These are phyloP conservation scores for Barnettozyma pratensis DNA, from an alignment of 805 yeast genomes.

Conservation along the genomic window DNA sequence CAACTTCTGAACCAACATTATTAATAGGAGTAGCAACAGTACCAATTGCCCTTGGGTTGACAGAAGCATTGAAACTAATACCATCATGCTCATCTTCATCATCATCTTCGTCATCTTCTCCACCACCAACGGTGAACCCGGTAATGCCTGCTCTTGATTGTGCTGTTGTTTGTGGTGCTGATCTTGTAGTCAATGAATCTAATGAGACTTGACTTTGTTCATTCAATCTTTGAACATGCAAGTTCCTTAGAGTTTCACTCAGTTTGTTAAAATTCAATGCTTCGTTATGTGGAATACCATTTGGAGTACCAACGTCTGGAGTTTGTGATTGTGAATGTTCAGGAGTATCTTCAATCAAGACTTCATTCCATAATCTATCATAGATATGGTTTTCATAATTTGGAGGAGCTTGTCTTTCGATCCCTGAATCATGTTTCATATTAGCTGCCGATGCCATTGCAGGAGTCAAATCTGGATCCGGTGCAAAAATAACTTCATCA, in stretches of 20 bases:
- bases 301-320: constrained; percentile 25
- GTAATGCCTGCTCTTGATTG: constrained; percentile 2
- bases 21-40: constrained; percentile 25
- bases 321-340: constrained; percentile 27
- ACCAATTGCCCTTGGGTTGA: constrained; percentile 9
- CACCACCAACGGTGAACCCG: constrained; percentile 9
- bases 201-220: constrained; percentile 30
- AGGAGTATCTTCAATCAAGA: constrained; percentile 30
- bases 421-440: constrained; percentile 25
- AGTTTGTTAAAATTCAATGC: constrained; percentile 31
- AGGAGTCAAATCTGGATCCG: constrained; percentile 29
- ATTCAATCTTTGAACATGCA: constrained; percentile 43
- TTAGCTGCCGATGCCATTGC: constrained; percentile 14
- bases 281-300: constrained; percentile 14
- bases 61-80: constrained; percentile 11
- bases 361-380: constrained; percentile 73
- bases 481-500: constrained; percentile 36
- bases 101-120: constrained; percentile 17
- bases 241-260: constrained; percentile 46
- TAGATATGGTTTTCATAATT: constrained; percentile 75
- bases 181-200: constrained; percentile 17
- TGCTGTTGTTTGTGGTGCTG: background rate
- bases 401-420: constrained; percentile 73
- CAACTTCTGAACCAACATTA: constrained; percentile 19
- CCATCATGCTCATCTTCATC: constrained; percentile 22